A percentile compares a stretch with the other conserved stretches of the same genome.
Evolutionary conservation across 2,329 filamentous ascomycete genomes (phyloP).

Genomic region (Talaromyces sp.): DNA sequence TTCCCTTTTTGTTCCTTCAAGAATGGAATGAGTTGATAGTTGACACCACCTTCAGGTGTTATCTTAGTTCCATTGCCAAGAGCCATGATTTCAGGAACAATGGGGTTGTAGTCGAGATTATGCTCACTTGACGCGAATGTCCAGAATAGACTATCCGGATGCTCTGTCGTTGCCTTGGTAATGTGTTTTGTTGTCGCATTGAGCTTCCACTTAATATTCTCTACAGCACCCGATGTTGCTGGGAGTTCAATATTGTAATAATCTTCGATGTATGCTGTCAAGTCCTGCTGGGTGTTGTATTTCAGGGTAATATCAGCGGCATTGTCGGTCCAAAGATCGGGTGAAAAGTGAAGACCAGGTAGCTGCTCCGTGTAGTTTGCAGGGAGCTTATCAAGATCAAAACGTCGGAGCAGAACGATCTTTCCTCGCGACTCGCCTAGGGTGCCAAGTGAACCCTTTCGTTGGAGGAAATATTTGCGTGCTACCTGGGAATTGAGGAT

Average conservation of each 20-base stretch:
- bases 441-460: conserved; percentile 25
- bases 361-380: conserved; percentile 38
- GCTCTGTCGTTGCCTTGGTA: conserved; percentile 36
- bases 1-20: conserved; percentile 44
- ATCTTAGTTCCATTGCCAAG: conserved; percentile 44
- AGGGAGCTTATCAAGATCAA: conserved; percentile 47
- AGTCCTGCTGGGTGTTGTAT: conserved; percentile 43
- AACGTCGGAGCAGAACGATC: conserved; percentile 50
- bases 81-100: conserved; percentile 51
- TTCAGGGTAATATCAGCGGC: conserved; percentile 42
- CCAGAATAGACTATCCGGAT: conserved; percentile 50
- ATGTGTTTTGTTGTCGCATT: conserved; percentile 48
- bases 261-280: conserved; percentile 54
- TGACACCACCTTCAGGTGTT: conserved; percentile 49
- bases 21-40: conserved; percentile 45
- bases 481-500: conserved; percentile 45
- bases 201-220: conserved; percentile 50
- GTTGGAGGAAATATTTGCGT: conserved; percentile 1
- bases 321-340: conserved; percentile 50
- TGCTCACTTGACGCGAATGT: conserved; percentile 53
- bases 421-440: conserved; percentile 42
- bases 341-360: conserved; percentile 53
- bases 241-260: conserved; percentile 52
- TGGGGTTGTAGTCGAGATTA: conserved; percentile 39
- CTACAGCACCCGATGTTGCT: conserved; percentile 33